These are phyloP conservation scores for Fusarium sp. DNA, from an alignment of 2,329 filamentous ascomycete genomes.

Conservation along the genomic window DNA sequence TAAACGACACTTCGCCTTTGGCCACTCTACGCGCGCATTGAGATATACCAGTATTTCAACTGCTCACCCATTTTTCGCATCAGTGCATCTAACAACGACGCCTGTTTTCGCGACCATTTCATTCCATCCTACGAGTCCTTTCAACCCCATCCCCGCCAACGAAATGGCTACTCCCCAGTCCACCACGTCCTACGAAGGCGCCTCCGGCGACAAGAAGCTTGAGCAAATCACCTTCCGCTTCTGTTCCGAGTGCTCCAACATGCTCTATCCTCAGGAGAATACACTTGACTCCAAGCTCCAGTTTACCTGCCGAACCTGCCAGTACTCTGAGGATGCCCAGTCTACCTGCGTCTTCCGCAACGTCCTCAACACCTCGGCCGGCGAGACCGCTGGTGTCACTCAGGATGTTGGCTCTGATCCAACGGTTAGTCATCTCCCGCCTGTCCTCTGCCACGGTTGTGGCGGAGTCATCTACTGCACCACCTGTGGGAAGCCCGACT, in stretches of 20 bases:
- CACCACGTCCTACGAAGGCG: slow-evolving; percentile 60
- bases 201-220: slow-evolving; percentile 65
- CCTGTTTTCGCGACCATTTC: slow-evolving; percentile 13
- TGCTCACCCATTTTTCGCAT: slow-evolving; percentile 19
- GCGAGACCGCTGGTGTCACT: slow-evolving; percentile 96
- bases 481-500: slow-evolving; percentile 54
- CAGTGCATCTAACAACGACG: neutral
- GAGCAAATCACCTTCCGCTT: slow-evolving; percentile 97
- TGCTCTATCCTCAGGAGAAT: slow-evolving; percentile 98
- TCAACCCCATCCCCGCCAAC: slow-evolving; percentile 30
- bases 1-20: slow-evolving; percentile 13
- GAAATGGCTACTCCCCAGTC: slow-evolving; percentile 73
- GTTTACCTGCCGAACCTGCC: slow-evolving; percentile 96
- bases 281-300: slow-evolving; percentile 86
- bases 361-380: slow-evolving; percentile 89
- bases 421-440: slow-evolving; percentile 84
- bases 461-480: slow-evolving; percentile 62
- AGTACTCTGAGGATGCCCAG: slow-evolving; percentile 88
- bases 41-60: slow-evolving; percentile 34
- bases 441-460: slow-evolving; percentile 63
- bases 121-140: slow-evolving; percentile 17
- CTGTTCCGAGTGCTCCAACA: slow-evolving; percentile 98
- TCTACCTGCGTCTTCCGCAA: slow-evolving; percentile 97
- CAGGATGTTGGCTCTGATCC: slow-evolving; percentile 98
- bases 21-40: slow-evolving; percentile 17